phyloP scores from a whole-genome alignment of 805 yeast species.

The Ogataea pilisensis region DNA sequence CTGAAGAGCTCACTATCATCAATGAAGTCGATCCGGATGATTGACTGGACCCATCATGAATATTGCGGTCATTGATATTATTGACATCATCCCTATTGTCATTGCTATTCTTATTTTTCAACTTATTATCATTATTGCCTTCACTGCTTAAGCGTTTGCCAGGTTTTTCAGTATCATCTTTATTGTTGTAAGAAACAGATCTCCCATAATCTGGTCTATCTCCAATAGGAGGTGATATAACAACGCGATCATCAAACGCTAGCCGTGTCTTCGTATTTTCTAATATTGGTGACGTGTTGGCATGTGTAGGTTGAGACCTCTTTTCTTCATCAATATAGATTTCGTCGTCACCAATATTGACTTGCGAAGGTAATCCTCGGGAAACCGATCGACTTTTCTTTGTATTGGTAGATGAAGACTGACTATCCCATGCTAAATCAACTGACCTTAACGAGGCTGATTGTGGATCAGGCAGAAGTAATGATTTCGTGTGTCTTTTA shows the following conservation, averaged over 20 bases:
- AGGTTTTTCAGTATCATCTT: conserved; percentile 1
- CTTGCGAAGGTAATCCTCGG: not conserved
- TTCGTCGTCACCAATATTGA: not conserved
- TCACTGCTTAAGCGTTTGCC: not conserved
- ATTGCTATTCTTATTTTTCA: no score
- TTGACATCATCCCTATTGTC: no score
- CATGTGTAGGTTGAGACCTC: not conserved
- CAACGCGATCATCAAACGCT: not conserved
- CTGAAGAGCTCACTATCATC: not conserved
- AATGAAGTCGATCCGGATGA: not conserved
- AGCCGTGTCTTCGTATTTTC: not conserved
- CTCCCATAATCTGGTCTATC: conserved; percentile 17
- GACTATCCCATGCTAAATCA: not conserved
- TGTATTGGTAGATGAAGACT: not conserved
- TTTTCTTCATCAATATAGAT: not conserved
- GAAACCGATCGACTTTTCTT: not conserved
- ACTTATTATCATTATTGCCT: no score
- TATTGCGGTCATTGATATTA: not conserved
- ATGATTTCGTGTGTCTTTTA: conserved; percentile 14
- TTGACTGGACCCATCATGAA: not conserved
- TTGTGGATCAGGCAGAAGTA: conserved; percentile 15
- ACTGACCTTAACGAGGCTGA: conserved; percentile 5
- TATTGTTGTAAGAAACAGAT: conserved; percentile 19
- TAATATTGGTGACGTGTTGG: not conserved
- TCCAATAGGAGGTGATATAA: conserved; percentile 1